phyloP scores from a whole-genome alignment of 2,329 filamentous ascomycete genomes.

The Beauveria caledonica region DNA sequence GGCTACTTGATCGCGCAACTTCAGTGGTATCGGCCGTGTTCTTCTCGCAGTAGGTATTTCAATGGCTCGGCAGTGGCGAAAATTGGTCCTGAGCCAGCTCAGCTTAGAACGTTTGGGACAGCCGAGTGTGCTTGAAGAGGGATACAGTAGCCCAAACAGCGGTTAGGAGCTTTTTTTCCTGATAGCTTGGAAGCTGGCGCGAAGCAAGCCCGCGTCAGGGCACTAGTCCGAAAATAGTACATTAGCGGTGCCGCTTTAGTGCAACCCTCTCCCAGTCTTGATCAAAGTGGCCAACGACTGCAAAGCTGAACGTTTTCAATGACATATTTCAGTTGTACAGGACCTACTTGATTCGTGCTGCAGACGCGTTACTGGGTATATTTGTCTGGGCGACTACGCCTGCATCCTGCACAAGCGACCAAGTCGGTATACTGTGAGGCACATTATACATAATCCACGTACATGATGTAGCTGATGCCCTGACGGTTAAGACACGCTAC shows the following conservation, averaged over 20 bases:
- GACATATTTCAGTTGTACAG: background rate
- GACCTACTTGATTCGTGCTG: too few species aligned
- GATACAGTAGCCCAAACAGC: background rate
- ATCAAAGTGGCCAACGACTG: background rate
- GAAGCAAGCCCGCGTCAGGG: background rate
- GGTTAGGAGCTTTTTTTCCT: constrained; percentile 12
- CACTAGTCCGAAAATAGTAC: background rate
- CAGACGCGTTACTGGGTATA: too few species aligned
- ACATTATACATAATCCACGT: too few species aligned
- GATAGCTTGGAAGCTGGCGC: constrained; percentile 8
- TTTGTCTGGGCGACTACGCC: too few species aligned
- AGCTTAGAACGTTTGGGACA: background rate
- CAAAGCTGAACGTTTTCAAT: background rate
- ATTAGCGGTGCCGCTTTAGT: constrained; percentile 1
- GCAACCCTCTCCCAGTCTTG: fast-evolving
- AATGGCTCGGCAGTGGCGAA: background rate
- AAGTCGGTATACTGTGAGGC: too few species aligned
- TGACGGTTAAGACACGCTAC: too few species aligned
- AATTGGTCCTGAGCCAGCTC: background rate
- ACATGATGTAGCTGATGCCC: too few species aligned
- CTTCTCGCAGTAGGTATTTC: background rate
- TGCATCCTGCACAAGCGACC: too few species aligned
- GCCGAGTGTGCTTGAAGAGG: constrained; percentile 1
- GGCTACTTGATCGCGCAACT: background rate
- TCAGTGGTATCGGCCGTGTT: background rate